Conservation (phyloP, 2,329 filamentous ascomycete species). For the Ilyonectria mors-panacis region DNA sequence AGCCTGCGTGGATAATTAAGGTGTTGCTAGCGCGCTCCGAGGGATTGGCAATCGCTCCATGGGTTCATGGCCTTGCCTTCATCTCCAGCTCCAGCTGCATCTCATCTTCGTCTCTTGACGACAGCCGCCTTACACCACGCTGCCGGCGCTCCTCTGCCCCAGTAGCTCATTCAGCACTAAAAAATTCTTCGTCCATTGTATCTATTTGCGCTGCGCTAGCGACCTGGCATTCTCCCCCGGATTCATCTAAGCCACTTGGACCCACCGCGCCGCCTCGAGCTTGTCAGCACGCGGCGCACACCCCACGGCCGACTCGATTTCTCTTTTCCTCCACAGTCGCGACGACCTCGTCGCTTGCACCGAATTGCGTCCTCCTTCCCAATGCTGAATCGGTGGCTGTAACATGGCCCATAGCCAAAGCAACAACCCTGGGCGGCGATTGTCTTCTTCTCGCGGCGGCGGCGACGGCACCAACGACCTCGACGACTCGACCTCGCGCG, state of each 20-base stretch:
- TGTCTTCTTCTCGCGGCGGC: slow-evolving; percentile 31
- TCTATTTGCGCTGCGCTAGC: background rate
- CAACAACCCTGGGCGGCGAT: slow-evolving; percentile 40
- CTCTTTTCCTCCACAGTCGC: background rate
- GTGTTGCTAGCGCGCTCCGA: slow-evolving; percentile 24
- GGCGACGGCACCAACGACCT: slow-evolving; percentile 21
- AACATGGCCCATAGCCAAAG: slow-evolving; percentile 49
- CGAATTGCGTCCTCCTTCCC: slow-evolving; percentile 29
- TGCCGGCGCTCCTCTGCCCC: background rate
- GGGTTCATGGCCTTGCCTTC: background rate
- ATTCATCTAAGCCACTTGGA: background rate
- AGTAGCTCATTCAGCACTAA: no score
- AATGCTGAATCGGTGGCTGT: slow-evolving; percentile 45
- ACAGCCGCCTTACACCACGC: slow-evolving; percentile 1
- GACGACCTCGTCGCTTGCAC: slow-evolving; percentile 1
- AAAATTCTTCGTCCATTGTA: background rate
- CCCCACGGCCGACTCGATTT: background rate
- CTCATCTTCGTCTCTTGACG: slow-evolving; percentile 11
- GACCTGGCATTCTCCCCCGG: background rate
- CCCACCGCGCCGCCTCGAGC: slow-evolving; percentile 1
- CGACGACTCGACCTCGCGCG: slow-evolving; percentile 38
- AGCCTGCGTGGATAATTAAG: slow-evolving; percentile 21
- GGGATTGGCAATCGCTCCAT: slow-evolving; percentile 13
- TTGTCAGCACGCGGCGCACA: background rate
- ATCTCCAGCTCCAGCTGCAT: slow-evolving; percentile 6